Evolutionary conservation across 306 rosid species (phyloP), one percentile per base, ranked within the genome.

Genomic region (Boehmeria nivea): DNA sequence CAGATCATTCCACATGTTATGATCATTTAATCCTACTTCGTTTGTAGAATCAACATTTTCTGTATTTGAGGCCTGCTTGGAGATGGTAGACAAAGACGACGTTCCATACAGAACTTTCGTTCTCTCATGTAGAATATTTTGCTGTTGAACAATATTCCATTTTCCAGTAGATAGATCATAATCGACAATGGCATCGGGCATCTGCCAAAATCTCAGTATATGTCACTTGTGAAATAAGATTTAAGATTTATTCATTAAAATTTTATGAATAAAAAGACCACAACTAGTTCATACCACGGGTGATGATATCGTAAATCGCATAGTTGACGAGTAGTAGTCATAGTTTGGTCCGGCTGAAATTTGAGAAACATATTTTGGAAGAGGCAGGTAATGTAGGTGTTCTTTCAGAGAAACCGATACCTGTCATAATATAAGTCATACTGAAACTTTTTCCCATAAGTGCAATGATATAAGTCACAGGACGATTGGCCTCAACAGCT

Each of bases 121-220:
- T 76, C 95, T 78, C 65, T 91, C 99, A 56, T 73, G 81, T 67
- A 91, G 86, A 78, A 91, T 63, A 60, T 88, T 87, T 74, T 87
- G 95, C 78, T 85, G 96, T 57, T 91, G 96, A 81, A 91, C 78
- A 73, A 91, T 87, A 75, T 73, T 81, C 96, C 95, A 87, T 47
- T 66, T 69, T 54, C 93, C 88, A 58, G 78, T 74, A 60, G 87
- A 67, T 36, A 87, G 85, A 71, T 91, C 88, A 77, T 91, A 93
- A 77, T 93, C 99, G 52, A 93, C 94, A 51, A 87, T 83, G 33
- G 95, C 94, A 85, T 87, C 95, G 3, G 99, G 99, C 96, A 85
- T 93, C 95, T 93, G 94, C 62, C 71, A 69, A 70, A 40, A 42
- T 6, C 16, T 16, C 38, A 34, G 15, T 21, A 25, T 14, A 11